phyloP scores from a whole-genome alignment of 106 monocot genomes.

The Dendrobium officinale region DNA sequence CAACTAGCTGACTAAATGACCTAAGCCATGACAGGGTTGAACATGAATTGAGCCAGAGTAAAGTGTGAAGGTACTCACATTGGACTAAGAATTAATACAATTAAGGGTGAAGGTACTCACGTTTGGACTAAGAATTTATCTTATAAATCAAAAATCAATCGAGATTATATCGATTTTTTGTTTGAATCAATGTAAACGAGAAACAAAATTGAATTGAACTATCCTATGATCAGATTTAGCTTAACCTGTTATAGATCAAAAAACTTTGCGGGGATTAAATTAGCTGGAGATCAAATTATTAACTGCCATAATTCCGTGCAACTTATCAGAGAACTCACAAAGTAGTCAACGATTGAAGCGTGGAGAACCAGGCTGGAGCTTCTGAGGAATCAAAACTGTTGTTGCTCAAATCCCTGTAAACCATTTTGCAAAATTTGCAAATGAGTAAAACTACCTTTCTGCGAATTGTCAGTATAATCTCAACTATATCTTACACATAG shows the following conservation, averaged over 20 bases:
- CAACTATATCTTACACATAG: conserved; percentile 52
- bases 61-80: too few species aligned
- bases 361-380: conserved; percentile 65
- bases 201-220: too few species aligned
- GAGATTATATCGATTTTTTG: too few species aligned
- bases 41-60: neutral
- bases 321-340: conserved; percentile 47
- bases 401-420: conserved; percentile 83
- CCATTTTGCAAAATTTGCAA: neutral
- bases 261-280: too few species aligned
- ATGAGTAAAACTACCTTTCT: neutral
- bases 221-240: too few species aligned
- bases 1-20: neutral
- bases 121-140: too few species aligned
- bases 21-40: neutral
- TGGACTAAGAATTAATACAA: too few species aligned
- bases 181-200: too few species aligned
- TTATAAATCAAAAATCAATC: too few species aligned
- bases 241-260: too few species aligned
- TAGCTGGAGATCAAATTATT: too few species aligned
- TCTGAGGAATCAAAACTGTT: conserved; percentile 46
- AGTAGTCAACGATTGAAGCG: conserved; percentile 33
- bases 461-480: neutral
- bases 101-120: too few species aligned
- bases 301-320: neutral